Conservation (phyloP, 352 stramenopile species). For the Peronosclerospora sorghi region DNA sequence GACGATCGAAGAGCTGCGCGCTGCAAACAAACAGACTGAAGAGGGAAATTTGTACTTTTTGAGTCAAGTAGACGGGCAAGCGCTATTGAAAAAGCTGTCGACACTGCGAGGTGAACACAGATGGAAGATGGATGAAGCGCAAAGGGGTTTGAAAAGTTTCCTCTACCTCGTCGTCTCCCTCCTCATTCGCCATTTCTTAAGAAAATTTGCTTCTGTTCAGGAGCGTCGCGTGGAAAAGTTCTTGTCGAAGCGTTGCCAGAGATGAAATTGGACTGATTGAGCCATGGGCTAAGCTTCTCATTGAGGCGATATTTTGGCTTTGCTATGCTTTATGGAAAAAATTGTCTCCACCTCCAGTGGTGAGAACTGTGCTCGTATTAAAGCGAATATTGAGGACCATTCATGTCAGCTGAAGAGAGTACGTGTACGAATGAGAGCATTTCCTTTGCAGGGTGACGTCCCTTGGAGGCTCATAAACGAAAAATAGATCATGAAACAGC, state of each 20-base stretch:
- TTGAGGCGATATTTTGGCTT: constrained; percentile 28
- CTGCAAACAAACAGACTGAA: neutral
- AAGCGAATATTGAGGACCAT: constrained; percentile 51
- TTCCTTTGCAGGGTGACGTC: constrained; percentile 4
- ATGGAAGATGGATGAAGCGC: neutral
- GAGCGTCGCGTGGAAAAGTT: constrained; percentile 46
- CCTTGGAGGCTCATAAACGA: neutral
- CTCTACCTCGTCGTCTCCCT: neutral
- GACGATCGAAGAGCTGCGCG: neutral
- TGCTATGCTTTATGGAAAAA: no score
- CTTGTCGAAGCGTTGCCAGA: constrained; percentile 41
- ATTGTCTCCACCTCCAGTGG: constrained; percentile 9
- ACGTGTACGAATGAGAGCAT: constrained; percentile 51
- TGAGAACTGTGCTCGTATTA: constrained; percentile 35
- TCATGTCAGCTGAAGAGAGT: constrained; percentile 44
- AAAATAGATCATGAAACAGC: constrained; percentile 16
- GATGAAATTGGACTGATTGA: constrained; percentile 51
- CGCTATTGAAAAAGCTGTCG: constrained; percentile 9
- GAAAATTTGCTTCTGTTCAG: constrained; percentile 48
- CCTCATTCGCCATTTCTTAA: constrained; percentile 13
- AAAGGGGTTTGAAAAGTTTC: neutral
- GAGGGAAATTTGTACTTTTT: neutral
- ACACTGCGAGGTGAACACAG: constrained; percentile 1
- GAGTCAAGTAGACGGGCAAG: neutral
- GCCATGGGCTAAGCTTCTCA: constrained; percentile 40